A percentile compares a stretch with the other conserved stretches of the same genome.
phyloP scores from a whole-genome alignment of 2,329 filamentous ascomycete genomes.

The Trichoderma atrobrunneum region DNA sequence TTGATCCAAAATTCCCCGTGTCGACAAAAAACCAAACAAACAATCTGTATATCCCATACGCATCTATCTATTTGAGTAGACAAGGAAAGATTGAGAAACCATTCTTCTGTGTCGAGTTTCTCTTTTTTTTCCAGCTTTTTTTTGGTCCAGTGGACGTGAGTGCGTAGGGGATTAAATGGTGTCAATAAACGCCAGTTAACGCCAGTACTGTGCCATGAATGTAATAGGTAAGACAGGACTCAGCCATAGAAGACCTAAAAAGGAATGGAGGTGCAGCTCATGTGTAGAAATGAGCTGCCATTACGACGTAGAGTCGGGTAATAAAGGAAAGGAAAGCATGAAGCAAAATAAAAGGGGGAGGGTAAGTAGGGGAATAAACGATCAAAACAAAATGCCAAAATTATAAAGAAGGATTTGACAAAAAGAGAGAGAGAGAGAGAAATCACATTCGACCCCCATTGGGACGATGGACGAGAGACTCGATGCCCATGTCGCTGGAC shows the following conservation, averaged over 20 bases:
- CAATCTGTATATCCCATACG: conserved; percentile 12
- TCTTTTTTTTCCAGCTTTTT: neutral
- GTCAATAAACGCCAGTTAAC: conserved; percentile 11
- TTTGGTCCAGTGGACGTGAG: neutral
- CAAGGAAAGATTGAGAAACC: neutral
- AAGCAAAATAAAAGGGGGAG: neutral
- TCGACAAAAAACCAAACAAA: neutral
- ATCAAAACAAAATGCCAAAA: neutral
- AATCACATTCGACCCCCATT: conserved; percentile 29
- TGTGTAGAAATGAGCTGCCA: neutral
- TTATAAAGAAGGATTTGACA: neutral
- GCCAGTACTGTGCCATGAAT: neutral
- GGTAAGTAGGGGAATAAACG: neutral
- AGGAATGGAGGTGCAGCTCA: neutral
- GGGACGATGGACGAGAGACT: conserved; percentile 55
- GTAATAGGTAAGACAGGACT: neutral
- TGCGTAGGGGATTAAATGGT: neutral
- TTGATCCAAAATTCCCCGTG: neutral
- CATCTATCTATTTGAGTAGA: neutral
- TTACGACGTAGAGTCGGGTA: neutral
- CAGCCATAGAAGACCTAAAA: neutral
- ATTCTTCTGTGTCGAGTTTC: neutral
- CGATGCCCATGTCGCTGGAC: conserved; percentile 60
- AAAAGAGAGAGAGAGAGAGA: neutral
- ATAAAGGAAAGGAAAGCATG: neutral